A percentile compares a stretch with the other conserved stretches of the same genome.
phyloP scores from a whole-genome alignment of 2,329 filamentous ascomycete genomes.

The Setomelanomma holmii region DNA sequence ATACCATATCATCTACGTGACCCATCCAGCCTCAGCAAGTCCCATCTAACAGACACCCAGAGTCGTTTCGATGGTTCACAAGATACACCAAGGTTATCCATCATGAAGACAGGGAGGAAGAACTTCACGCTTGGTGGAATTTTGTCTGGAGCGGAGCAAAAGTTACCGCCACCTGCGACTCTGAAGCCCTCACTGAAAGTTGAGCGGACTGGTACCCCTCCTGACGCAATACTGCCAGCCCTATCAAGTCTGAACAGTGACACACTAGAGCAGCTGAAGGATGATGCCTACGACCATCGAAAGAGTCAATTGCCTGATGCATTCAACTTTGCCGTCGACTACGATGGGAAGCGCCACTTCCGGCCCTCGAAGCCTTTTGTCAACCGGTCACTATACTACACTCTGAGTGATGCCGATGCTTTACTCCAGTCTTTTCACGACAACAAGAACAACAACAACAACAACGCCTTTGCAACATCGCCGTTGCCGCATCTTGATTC shows the following conservation, averaged over 20 bases:
- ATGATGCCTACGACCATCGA: constrained; percentile 23
- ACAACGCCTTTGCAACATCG: constrained; percentile 31
- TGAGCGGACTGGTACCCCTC: neutral
- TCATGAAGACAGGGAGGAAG: constrained; percentile 28
- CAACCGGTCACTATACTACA: constrained; percentile 44
- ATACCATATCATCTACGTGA: constrained; percentile 32
- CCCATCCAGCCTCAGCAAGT: constrained; percentile 6
- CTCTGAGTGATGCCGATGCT: constrained; percentile 39
- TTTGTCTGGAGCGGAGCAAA: neutral
- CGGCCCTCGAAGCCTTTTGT: constrained; percentile 30
- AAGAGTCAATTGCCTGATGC: constrained; percentile 14
- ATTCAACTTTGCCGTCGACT: constrained; percentile 25
- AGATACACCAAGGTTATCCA: constrained; percentile 14
- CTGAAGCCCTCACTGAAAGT: neutral
- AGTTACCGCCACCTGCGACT: neutral
- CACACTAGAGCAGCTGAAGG: constrained; percentile 39
- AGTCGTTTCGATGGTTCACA: constrained; percentile 13
- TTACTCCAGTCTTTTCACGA: constrained; percentile 46
- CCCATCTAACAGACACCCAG: neutral
- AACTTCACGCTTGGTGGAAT: constrained; percentile 22
- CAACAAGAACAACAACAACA: constrained; percentile 26
- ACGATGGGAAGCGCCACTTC: constrained; percentile 20
- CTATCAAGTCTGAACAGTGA: constrained; percentile 34
- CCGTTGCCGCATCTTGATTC: constrained; percentile 46
- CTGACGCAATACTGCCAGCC: constrained; percentile 20